phyloP scores from a whole-genome alignment of 176 grass and related monocot genomes.

The Areca catechu region DNA sequence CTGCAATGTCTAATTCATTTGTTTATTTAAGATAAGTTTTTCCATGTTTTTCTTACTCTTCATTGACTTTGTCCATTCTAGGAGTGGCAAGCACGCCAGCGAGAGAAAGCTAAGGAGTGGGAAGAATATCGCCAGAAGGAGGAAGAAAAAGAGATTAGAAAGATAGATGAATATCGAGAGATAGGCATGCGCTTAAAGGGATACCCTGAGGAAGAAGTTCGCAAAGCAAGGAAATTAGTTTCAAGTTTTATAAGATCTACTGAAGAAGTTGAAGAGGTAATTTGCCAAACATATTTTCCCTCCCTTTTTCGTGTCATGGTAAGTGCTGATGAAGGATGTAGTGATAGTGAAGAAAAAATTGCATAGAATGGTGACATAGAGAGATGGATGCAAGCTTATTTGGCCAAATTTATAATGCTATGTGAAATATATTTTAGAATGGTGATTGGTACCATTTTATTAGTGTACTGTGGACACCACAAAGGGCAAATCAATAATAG shows the following conservation, averaged over 20 bases:
- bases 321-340: too few species aligned
- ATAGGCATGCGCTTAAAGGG: slow-evolving; percentile 86
- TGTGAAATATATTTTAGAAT: too few species aligned
- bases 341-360: too few species aligned
- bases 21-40: background rate
- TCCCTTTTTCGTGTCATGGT: background rate
- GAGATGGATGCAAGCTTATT: too few species aligned
- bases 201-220: slow-evolving; percentile 86
- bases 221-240: slow-evolving; percentile 78
- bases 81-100: slow-evolving; percentile 76
- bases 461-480: too few species aligned
- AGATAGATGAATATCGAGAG: slow-evolving; percentile 61
- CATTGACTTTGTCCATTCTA: slow-evolving; percentile 16
- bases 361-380: too few species aligned
- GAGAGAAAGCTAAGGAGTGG: slow-evolving; percentile 78
- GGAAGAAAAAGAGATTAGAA: slow-evolving; percentile 61
- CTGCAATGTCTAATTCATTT: too few species aligned
- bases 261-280: slow-evolving; percentile 83
- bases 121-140: slow-evolving; percentile 78
- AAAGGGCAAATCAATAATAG: too few species aligned
- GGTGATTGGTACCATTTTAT: too few species aligned
- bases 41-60: background rate
- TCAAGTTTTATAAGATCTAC: slow-evolving; percentile 79
- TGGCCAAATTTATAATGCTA: too few species aligned
- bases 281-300: background rate